Evolutionary conservation across 495 filamentous ascomycete genomes (phyloP), one percentile per base, ranked within the genome.

Genomic region (Penicillium flavigenum): DNA sequence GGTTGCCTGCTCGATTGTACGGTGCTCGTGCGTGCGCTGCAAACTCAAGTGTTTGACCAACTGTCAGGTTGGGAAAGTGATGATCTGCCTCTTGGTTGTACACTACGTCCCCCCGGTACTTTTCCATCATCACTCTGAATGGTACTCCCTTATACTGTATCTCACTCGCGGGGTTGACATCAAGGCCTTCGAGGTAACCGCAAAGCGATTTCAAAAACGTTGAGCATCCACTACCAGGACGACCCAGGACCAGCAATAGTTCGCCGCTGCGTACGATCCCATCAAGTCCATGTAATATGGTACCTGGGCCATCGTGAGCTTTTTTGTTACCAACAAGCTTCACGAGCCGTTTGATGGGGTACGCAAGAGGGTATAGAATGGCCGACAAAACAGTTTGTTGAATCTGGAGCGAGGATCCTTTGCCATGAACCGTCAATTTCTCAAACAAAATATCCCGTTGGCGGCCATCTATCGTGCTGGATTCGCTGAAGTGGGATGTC

Each of bases 41-140:
- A 67, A 88, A 88, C 45, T 82, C 77, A 38, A 90, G 64, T 0
- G 86, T 90, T 55, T 89, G 78, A 0, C 85, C 82, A 31, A 89
- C 86, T 1, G 83, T 87, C 29, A 90, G 72, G 50, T 85, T 81
- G 4, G 85, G 83, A 56, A 88, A 84, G 61, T 88, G 85, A 41
- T 81, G 79, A 63, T 90, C 86, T 41, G 82, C 79, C 69, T 88
- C 80, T 43, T 79, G 73, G 57, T 84, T 81, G 59, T 88, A 88
- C 12, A 88, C 67, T 17, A 84, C 78, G 58, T 89, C 86, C 12
- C 12, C 86, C 62, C 82, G 78, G 60, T 83, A 87, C 58, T 85
- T 76, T 49, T 75, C 79, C 52, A 77, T 72, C 72, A 86, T 86
- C 47, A 67, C 71, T 20, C 76, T 66, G 67, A 81, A 79, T 0